A percentile compares a stretch with the other conserved stretches of the same genome.
Conservation (phyloP, 2,329 filamentous ascomycete species). For the Fusarium sp. region DNA sequence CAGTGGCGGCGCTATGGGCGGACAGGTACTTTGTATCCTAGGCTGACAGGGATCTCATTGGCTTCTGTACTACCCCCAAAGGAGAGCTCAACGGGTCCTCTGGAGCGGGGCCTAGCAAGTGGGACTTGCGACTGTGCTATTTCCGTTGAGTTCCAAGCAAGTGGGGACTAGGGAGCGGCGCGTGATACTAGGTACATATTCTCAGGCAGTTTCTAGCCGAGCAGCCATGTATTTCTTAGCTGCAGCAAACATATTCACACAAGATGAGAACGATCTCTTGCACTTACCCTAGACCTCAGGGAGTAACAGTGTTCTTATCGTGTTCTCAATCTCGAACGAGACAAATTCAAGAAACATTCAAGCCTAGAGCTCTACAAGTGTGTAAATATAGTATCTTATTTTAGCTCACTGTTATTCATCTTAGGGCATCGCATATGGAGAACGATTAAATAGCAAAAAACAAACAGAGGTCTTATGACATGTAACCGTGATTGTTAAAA, state of each 20-base stretch:
- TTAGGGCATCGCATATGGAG: not conserved
- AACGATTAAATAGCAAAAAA: too few species aligned
- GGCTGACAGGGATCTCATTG: not conserved
- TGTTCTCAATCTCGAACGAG: not conserved
- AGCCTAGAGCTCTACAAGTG: not conserved
- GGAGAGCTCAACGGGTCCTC: not conserved
- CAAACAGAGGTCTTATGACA: too few species aligned
- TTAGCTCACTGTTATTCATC: not conserved
- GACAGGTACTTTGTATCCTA: not conserved
- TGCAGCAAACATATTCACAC: not conserved
- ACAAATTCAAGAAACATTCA: not conserved
- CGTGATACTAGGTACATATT: not conserved
- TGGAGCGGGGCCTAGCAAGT: not conserved
- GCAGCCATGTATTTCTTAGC: not conserved
- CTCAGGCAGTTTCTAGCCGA: accelerated
- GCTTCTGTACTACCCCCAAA: not conserved
- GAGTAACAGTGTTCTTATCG: not conserved
- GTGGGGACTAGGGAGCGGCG: too few species aligned
- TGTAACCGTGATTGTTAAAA: too few species aligned
- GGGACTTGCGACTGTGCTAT: too few species aligned
- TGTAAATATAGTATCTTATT: too few species aligned
- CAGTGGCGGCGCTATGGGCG: not conserved
- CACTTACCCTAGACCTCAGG: not conserved
- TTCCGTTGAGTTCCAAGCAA: too few species aligned
- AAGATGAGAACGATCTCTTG: not conserved